phyloP scores from a whole-genome alignment of 805 yeast species.

The Candida golubevii region DNA sequence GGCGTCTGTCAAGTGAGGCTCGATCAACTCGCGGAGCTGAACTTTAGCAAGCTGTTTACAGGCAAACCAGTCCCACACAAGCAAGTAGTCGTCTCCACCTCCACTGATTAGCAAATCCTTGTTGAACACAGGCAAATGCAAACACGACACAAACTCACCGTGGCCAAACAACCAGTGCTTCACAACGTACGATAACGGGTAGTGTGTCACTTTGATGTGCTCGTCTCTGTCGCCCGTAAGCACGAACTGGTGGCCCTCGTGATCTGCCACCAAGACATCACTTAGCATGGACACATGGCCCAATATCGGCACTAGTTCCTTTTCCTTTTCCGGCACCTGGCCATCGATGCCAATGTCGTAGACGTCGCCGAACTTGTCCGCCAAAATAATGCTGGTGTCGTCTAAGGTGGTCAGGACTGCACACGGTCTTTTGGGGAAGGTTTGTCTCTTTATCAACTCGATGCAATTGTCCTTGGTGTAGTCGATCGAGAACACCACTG shows the following conservation, averaged over 20 bases:
- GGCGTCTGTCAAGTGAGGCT: conserved; percentile 44
- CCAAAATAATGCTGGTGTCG: conserved; percentile 55
- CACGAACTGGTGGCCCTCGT: conserved; percentile 46
- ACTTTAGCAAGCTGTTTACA: conserved; percentile 45
- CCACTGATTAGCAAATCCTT: conserved; percentile 61
- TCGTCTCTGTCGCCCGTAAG: conserved; percentile 93
- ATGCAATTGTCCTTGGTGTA: conserved; percentile 41
- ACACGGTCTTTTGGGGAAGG: conserved; percentile 90
- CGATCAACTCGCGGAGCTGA: conserved; percentile 40
- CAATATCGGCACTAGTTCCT: conserved; percentile 57
- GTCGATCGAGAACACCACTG: conserved; percentile 52
- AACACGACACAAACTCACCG: conserved; percentile 68
- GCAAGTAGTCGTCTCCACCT: conserved; percentile 82
- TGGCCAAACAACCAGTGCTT: conserved; percentile 87
- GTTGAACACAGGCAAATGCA: conserved; percentile 53
- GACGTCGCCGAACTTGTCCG: conserved; percentile 97
- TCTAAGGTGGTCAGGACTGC: conserved; percentile 59
- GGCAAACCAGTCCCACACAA: conserved; percentile 74
- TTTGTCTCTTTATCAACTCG: conserved; percentile 59
- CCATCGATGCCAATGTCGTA: conserved; percentile 51
- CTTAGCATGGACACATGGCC: conserved; percentile 98
- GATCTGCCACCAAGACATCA: conserved; percentile 49
- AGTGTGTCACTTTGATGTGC: conserved; percentile 80
- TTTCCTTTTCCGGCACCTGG: conserved; percentile 36
- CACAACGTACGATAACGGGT: conserved; percentile 73